phyloP scores from a whole-genome alignment of 495 filamentous ascomycete species.

The Ramalina intermedia region DNA sequence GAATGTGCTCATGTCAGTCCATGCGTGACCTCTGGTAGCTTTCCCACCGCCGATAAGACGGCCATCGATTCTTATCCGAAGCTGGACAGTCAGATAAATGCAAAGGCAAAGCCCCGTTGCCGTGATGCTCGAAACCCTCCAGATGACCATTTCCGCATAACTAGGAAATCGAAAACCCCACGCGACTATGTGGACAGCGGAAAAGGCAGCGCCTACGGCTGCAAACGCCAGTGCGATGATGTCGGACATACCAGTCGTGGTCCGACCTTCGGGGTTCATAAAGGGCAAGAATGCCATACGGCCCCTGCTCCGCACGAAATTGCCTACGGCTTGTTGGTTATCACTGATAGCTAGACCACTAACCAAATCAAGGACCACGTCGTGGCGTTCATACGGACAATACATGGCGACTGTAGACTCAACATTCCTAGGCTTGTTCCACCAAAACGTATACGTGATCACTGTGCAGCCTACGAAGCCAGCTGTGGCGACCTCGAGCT shows the following conservation, averaged over 20 bases:
- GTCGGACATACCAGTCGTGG: background rate
- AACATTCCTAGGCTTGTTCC: background rate
- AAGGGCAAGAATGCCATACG: background rate
- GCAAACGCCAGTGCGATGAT: background rate
- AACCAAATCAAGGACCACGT: background rate
- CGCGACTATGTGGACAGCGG: background rate
- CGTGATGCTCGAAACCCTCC: background rate
- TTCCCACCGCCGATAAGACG: background rate
- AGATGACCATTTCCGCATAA: background rate
- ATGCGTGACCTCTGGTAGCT: background rate
- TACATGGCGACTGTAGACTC: background rate
- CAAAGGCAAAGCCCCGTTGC: background rate
- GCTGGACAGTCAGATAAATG: background rate
- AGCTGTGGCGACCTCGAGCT: background rate
- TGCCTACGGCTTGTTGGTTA: background rate
- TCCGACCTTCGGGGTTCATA: background rate
- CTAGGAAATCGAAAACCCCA: constrained; percentile 2
- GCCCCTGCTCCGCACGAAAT: background rate
- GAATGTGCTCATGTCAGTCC: background rate
- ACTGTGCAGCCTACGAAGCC: background rate
- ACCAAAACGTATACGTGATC: background rate
- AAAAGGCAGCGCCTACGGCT: background rate
- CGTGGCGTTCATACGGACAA: background rate
- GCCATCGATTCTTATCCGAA: background rate
- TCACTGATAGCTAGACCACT: background rate